phyloP scores from a whole-genome alignment of 306 rosid genomes.

The Acacia melanoxylon region DNA sequence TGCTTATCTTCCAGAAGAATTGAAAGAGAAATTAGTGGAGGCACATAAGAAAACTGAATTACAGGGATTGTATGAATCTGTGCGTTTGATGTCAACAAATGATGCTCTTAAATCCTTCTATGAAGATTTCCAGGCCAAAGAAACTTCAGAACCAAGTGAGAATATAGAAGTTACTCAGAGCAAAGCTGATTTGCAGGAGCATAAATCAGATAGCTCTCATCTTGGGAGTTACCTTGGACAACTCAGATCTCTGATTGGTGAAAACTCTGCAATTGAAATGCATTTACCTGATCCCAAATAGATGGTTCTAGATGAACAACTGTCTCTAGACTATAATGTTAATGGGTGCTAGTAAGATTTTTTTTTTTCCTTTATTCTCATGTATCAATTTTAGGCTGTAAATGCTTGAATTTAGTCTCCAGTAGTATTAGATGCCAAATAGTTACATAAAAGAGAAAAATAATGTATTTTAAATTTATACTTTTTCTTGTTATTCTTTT shows the following conservation, averaged over 20 bases:
- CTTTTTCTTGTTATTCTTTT: no score
- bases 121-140: constrained; percentile 44
- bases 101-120: constrained; percentile 58
- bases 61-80: constrained; percentile 62
- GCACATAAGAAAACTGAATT: constrained; percentile 50
- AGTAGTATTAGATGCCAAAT: background rate
- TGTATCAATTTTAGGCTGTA: background rate
- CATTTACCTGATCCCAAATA: constrained; percentile 40
- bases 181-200: constrained; percentile 31
- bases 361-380: background rate
- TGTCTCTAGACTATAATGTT: constrained; percentile 15
- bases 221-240: constrained; percentile 48
- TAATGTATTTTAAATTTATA: no score
- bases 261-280: constrained; percentile 46
- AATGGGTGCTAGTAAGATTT: constrained; percentile 3
- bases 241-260: constrained; percentile 52
- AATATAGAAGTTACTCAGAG: no score
- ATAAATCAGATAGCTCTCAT: constrained; percentile 31
- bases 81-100: constrained; percentile 58
- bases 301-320: background rate
- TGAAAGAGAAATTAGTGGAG: constrained; percentile 62
- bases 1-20: constrained; percentile 65
- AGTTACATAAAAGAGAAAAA: no score
- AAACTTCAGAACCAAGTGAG: constrained; percentile 20
- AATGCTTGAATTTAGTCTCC: background rate